Percentiles rank a stretch among this genome's conserved stretches.
Conservation (phyloP, 2,329 filamentous ascomycete species). For the Zasmidium cellare region DNA sequence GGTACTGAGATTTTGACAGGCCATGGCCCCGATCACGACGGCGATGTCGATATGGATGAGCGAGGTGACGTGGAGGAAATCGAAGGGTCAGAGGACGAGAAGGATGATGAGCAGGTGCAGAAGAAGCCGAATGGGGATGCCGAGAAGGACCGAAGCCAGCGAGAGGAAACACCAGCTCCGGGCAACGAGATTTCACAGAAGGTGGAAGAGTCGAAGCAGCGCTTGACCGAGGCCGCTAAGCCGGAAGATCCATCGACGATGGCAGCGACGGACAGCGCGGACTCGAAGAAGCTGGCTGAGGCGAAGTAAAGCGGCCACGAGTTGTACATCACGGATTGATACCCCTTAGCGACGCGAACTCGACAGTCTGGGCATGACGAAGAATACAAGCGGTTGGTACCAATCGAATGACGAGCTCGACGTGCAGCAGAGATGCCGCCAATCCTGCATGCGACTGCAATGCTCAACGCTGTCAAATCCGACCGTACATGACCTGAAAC, state of each 20-base stretch:
- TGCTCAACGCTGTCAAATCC: not conserved
- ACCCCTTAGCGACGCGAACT: constrained; percentile 20
- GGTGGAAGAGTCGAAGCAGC: constrained; percentile 32
- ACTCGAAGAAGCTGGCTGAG: constrained; percentile 13
- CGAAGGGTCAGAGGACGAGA: constrained; percentile 51
- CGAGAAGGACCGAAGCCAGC: constrained; percentile 38
- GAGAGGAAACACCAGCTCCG: constrained; percentile 56
- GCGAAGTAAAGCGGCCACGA: constrained; percentile 15
- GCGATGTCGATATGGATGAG: constrained; percentile 90
- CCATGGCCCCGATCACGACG: constrained; percentile 49
- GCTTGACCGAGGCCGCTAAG: constrained; percentile 13
- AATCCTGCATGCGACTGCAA: not conserved
- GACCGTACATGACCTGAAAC: not conserved
- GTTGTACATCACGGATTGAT: constrained; percentile 22
- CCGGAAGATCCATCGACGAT: constrained; percentile 33
- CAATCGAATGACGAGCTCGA: not conserved
- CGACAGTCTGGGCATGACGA: constrained; percentile 5
- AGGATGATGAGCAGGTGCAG: constrained; percentile 81
- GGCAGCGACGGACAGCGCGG: constrained; percentile 17
- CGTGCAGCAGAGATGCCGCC: not conserved
- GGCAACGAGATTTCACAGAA: constrained; percentile 14
- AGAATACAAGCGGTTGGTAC: not conserved
- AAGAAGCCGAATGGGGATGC: constrained; percentile 48
- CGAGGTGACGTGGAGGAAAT: constrained; percentile 59
- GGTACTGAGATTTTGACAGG: constrained; percentile 90